phyloP scores from a whole-genome alignment of 257 asterid species.

The Verbena officinalis region DNA sequence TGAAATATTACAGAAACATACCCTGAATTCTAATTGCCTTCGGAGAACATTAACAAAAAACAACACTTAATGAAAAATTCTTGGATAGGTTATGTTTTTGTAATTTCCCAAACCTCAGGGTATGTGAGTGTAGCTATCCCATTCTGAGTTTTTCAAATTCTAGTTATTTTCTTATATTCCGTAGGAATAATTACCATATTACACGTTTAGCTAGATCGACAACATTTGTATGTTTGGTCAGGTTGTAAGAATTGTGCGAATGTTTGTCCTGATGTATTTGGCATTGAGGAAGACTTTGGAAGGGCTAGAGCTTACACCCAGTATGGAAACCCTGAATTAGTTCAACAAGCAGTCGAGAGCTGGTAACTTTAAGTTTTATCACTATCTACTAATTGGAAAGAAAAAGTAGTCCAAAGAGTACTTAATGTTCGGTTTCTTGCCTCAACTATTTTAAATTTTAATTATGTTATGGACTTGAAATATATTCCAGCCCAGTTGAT shows the following conservation, averaged over 20 bases:
- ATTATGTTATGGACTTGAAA: neutral
- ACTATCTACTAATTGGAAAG: neutral
- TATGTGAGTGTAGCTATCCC: too few relatives aligned
- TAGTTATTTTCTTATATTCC: neutral
- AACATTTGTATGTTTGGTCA: constrained; percentile 25
- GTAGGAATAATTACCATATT: constrained; percentile 11
- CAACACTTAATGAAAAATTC: too few relatives aligned
- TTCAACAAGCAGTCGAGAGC: constrained; percentile 93
- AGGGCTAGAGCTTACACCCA: constrained; percentile 94
- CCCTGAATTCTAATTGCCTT: too few relatives aligned
- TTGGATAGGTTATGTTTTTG: too few relatives aligned
- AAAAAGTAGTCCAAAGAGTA: neutral
- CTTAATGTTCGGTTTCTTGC: too few relatives aligned
- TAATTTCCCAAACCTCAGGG: too few relatives aligned
- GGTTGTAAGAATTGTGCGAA: constrained; percentile 98
- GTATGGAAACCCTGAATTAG: constrained; percentile 57
- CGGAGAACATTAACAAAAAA: too few relatives aligned
- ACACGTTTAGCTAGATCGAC: neutral
- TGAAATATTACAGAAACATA: too few relatives aligned
- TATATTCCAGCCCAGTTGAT: constrained; percentile 91
- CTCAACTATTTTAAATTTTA: neutral
- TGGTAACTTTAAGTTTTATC: constrained; percentile 62
- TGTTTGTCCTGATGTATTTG: constrained; percentile 75
- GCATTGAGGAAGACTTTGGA: constrained; percentile 95
- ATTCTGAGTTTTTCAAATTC: too few relatives aligned